phyloP scores from a whole-genome alignment of 2,329 filamentous ascomycete genomes.

The Diaporthe citriasiana region DNA sequence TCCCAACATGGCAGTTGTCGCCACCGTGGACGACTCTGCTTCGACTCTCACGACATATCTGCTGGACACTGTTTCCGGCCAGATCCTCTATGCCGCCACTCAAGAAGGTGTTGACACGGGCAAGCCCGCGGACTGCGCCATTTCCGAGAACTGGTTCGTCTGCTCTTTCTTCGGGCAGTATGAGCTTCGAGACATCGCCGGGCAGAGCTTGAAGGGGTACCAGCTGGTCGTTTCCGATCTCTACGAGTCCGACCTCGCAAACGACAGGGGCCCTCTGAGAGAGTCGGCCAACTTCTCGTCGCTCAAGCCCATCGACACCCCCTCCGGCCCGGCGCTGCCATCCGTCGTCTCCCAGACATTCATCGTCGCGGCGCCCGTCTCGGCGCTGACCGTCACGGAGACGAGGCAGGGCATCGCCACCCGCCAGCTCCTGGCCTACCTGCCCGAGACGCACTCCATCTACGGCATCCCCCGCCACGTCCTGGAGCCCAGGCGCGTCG shows the following conservation, averaged over 20 bases:
- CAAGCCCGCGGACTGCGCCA: conserved; percentile 80
- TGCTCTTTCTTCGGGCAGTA: conserved; percentile 83
- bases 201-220: conserved; percentile 81
- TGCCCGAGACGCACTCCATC: conserved; percentile 81
- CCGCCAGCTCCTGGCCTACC: conserved; percentile 83
- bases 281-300: conserved; percentile 81
- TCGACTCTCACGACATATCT: conserved; percentile 80
- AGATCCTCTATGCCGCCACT: conserved; percentile 78
- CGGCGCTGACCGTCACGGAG: conserved; percentile 84
- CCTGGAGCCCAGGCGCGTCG: conserved; percentile 88
- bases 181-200: conserved; percentile 65
- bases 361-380: conserved; percentile 83
- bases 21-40: conserved; percentile 71
- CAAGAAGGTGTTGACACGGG: conserved; percentile 81
- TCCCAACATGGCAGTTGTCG: conserved; percentile 85
- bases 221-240: conserved; percentile 89
- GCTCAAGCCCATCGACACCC: conserved; percentile 73
- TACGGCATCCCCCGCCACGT: conserved; percentile 83
- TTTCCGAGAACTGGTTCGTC: conserved; percentile 96
- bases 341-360: conserved; percentile 85
- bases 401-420: conserved; percentile 93
- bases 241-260: conserved; percentile 86
- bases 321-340: conserved; percentile 73
- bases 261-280: conserved; percentile 86
- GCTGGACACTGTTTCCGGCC: conserved; percentile 87